phyloP scores from a whole-genome alignment of 176 grass and related monocot species.

The Musa schizocarpa region DNA sequence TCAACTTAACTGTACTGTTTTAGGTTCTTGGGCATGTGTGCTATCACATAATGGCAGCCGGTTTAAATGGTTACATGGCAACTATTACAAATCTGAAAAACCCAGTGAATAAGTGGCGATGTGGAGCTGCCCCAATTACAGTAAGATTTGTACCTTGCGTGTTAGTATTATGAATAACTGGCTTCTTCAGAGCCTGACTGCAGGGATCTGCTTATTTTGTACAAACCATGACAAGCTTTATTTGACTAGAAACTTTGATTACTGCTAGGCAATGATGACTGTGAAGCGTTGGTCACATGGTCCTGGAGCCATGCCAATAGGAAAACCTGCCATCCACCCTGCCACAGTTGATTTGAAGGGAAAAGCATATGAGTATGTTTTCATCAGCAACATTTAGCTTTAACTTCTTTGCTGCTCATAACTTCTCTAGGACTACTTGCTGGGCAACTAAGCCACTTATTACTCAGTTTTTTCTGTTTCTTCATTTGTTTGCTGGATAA shows the following conservation, averaged over 20 bases:
- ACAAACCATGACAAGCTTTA: not conserved
- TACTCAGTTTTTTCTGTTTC: not conserved
- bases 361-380: constrained; percentile 93
- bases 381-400: not conserved
- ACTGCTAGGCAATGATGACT: constrained; percentile 83
- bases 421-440: not conserved
- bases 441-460: not conserved
- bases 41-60: constrained; percentile 87
- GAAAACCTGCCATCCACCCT: constrained; percentile 95
- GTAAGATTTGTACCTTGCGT: constrained; percentile 26
- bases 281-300: constrained; percentile 81
- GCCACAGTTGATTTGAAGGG: constrained; percentile 79
- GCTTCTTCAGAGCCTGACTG: no score
- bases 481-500: not conserved
- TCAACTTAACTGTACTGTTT: not conserved
- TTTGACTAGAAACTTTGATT: not conserved
- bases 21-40: constrained; percentile 94
- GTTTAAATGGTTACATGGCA: constrained; percentile 94
- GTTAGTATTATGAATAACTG: not conserved
- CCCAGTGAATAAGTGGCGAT: constrained; percentile 89
- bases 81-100: constrained; percentile 97
- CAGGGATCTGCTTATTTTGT: not conserved
- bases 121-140: constrained; percentile 91
- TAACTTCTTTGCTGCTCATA: not conserved
- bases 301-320: constrained; percentile 55